These are phyloP conservation scores for Phytophthora ohioensis DNA, from an alignment of 352 stramenopile species.

Conservation along the genomic window DNA sequence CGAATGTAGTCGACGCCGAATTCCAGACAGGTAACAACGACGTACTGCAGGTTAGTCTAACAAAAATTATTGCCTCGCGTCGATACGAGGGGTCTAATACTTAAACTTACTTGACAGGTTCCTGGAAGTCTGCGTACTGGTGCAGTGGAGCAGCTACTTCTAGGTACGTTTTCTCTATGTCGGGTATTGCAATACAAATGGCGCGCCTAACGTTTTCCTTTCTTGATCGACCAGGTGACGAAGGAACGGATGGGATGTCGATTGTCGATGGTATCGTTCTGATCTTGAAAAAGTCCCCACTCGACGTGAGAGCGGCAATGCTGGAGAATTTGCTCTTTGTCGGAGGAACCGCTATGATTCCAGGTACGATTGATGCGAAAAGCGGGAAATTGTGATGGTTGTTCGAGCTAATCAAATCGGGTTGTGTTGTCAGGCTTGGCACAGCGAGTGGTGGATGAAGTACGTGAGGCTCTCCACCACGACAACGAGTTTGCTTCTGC, in stretches of 20 bases:
- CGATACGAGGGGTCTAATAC: not conserved
- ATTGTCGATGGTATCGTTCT: constrained; percentile 68
- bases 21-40: constrained; percentile 54
- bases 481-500: constrained; percentile 54
- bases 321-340: constrained; percentile 82
- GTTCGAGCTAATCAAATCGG: not conserved
- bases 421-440: constrained; percentile 53
- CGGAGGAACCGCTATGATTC: constrained; percentile 81
- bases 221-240: constrained; percentile 33
- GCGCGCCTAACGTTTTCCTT: not conserved
- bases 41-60: constrained; percentile 44
- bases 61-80: not conserved
- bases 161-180: constrained; percentile 37
- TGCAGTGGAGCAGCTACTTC: constrained; percentile 59
- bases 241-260: constrained; percentile 48
- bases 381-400: not conserved
- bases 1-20: constrained; percentile 49
- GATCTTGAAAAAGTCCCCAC: constrained; percentile 58
- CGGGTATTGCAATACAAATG: not conserved
- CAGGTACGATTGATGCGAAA: constrained; percentile 42
- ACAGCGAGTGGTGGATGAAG: constrained; percentile 57
- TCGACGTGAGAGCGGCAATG: constrained; percentile 74
- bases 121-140: constrained; percentile 46
- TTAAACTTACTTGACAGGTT: constrained; percentile 38
- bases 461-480: constrained; percentile 45